phyloP scores from a whole-genome alignment of 495 filamentous ascomycete species.

The Lasiosphaeria ovina region DNA sequence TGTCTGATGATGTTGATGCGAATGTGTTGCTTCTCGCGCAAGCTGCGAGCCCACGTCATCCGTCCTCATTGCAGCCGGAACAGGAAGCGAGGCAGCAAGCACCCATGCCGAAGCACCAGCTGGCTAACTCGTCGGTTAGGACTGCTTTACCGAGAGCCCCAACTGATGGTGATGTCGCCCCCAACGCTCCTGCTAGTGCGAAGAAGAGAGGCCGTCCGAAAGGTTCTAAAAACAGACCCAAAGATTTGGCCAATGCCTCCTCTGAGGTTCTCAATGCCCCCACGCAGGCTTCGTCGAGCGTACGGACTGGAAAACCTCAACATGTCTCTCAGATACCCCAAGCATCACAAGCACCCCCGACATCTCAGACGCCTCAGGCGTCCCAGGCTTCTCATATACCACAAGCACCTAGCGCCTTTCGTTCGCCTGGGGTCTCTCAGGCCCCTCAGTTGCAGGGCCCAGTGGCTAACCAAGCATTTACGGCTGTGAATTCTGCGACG shows the following conservation, averaged over 20 bases:
- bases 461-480: slow-evolving; percentile 22
- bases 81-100: slow-evolving; percentile 2
- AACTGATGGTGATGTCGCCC: background rate
- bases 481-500: slow-evolving; percentile 23
- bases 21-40: slow-evolving; percentile 30
- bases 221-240: slow-evolving; percentile 50
- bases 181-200: slow-evolving; percentile 25
- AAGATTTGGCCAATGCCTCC: slow-evolving; percentile 22
- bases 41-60: slow-evolving; percentile 16
- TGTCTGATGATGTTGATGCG: slow-evolving; percentile 24
- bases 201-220: slow-evolving; percentile 41
- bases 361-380: slow-evolving; percentile 9
- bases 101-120: background rate
- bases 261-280: slow-evolving; percentile 6
- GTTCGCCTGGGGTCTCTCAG: slow-evolving; percentile 1
- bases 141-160: slow-evolving; percentile 20
- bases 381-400: background rate
- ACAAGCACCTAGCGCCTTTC: slow-evolving; percentile 10
- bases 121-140: slow-evolving; percentile 4
- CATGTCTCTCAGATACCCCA: background rate
- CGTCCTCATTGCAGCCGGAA: slow-evolving; percentile 2
- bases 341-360: slow-evolving; percentile 3
- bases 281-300: background rate
- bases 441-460: background rate
- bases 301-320: slow-evolving; percentile 10